phyloP scores from a whole-genome alignment of 257 asterid genomes.

The Lycium ferocissimum region DNA sequence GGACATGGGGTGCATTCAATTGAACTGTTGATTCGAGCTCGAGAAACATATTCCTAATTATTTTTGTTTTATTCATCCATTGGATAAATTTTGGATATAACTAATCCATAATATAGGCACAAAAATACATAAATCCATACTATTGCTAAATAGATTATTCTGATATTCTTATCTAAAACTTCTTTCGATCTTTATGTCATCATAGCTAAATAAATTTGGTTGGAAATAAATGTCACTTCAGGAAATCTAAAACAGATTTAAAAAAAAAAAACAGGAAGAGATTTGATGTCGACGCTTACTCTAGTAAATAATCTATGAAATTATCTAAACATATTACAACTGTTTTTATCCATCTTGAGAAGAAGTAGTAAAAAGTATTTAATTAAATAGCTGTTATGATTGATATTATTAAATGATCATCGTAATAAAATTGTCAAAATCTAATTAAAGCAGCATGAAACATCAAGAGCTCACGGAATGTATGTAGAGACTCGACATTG shows the following conservation, averaged over 20 bases:
- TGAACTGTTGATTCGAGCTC: slow-evolving; percentile 12
- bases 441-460: not conserved
- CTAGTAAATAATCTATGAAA: not conserved
- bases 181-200: not conserved
- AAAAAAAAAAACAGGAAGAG: too few species aligned
- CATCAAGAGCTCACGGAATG: not conserved
- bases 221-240: not conserved
- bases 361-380: too few species aligned
- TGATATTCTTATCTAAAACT: not conserved
- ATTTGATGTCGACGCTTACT: too few species aligned
- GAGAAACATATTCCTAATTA: not conserved
- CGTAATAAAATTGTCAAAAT: not conserved
- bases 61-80: not conserved
- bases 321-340: not conserved
- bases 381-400: not conserved
- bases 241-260: not conserved
- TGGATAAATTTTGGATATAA: not conserved
- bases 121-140: not conserved
- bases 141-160: not conserved
- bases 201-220: not conserved
- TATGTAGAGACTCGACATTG: slow-evolving; percentile 15
- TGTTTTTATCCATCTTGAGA: not conserved
- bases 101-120: not conserved
- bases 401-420: too few species aligned
- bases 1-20: not conserved